phyloP scores from a whole-genome alignment of 202 grass and related monocot species.

The Panicum hallii region DNA sequence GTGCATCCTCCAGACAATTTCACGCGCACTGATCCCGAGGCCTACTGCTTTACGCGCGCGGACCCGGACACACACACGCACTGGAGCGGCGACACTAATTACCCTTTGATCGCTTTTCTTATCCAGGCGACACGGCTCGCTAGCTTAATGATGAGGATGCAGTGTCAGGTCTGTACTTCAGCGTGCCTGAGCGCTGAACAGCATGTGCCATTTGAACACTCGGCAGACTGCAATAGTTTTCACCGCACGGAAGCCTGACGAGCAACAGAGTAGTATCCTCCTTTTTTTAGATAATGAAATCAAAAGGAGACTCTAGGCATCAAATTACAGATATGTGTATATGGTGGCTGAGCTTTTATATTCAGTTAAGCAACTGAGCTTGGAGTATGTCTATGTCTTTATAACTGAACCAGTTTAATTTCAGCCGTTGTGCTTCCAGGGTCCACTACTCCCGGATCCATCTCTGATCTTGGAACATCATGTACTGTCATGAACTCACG shows the following conservation, averaged over 20 bases:
- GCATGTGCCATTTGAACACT: background rate
- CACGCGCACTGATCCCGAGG: slow-evolving; percentile 52
- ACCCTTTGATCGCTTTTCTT: slow-evolving; percentile 35
- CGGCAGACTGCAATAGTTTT: background rate
- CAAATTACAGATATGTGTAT: background rate
- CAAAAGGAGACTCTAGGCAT: background rate
- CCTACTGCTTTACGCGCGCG: slow-evolving; percentile 24
- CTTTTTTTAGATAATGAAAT: background rate
- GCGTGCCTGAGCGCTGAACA: background rate
- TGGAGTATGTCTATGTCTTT: background rate
- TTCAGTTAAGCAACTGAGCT: background rate
- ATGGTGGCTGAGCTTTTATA: background rate
- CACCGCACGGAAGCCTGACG: no score
- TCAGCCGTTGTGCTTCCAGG: background rate
- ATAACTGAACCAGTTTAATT: background rate
- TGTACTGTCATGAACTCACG: background rate
- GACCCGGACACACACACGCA: background rate
- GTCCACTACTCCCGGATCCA: background rate
- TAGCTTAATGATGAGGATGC: slow-evolving; percentile 23
- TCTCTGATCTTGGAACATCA: background rate
- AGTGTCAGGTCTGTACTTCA: slow-evolving; percentile 22
- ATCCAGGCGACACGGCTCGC: slow-evolving; percentile 36
- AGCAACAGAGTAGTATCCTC: no score
- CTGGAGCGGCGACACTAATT: slow-evolving; percentile 36
- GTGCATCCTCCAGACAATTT: slow-evolving; percentile 40